A percentile compares a stretch with the other conserved stretches of the same genome.
Conservation (phyloP, 225 moss, liverwort and hornwort species). For the Marchantia paleacea region DNA sequence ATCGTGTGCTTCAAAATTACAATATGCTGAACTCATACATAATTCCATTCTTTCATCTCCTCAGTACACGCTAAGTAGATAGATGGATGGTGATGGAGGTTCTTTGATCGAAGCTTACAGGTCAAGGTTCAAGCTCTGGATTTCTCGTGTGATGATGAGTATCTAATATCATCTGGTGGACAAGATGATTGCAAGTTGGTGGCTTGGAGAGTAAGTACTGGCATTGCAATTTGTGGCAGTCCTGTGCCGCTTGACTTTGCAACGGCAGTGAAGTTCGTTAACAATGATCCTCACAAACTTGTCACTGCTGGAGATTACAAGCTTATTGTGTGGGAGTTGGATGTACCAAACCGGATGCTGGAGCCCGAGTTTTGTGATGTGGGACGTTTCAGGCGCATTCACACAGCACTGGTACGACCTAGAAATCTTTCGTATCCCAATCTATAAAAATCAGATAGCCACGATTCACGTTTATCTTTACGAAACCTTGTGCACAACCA, state of each 20-base stretch:
- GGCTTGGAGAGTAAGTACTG: conserved; percentile 84
- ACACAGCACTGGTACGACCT: conserved; percentile 65
- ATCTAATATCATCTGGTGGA: conserved; percentile 76
- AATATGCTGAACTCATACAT: too few species aligned
- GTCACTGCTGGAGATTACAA: conserved; percentile 75
- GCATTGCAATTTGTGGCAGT: conserved; percentile 90
- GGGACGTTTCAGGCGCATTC: conserved; percentile 65
- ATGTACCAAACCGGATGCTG: conserved; percentile 69
- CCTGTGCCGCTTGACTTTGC: conserved; percentile 78
- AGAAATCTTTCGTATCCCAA: neutral
- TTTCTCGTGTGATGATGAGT: conserved; percentile 81
- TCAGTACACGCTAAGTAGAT: too few species aligned
- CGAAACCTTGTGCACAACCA: neutral
- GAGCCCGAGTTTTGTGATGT: conserved; percentile 65
- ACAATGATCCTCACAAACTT: conserved; percentile 54
- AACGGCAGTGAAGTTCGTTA: conserved; percentile 59
- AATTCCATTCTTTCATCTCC: too few species aligned
- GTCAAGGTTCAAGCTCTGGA: conserved; percentile 87
- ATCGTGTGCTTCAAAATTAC: neutral
- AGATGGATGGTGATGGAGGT: neutral
- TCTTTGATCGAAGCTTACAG: conserved; percentile 29
- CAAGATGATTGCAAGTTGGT: conserved; percentile 95
- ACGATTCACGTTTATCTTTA: neutral
- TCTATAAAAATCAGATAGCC: neutral
- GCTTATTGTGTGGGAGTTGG: conserved; percentile 75